Percentiles rank a stretch among this genome's conserved stretches.
phyloP scores from a whole-genome alignment of 2,329 filamentous ascomycete genomes.

The Cladosporium halotolerans region DNA sequence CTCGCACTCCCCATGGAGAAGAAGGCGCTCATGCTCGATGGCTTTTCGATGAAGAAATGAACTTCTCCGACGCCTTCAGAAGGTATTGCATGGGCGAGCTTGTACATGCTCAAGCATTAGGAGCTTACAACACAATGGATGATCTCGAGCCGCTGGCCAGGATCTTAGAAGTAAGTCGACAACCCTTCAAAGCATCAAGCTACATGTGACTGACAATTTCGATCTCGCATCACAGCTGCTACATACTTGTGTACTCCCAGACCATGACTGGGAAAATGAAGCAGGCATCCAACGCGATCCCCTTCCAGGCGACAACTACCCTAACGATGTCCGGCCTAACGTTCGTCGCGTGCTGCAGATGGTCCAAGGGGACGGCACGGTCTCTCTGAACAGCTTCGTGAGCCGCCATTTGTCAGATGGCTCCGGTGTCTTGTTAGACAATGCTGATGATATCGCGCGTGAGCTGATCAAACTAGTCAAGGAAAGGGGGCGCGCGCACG shows the following conservation, averaged over 20 bases:
- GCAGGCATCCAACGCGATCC: background rate
- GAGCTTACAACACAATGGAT: background rate
- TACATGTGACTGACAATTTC: too few species aligned
- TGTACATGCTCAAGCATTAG: too few species aligned
- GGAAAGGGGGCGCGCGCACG: background rate
- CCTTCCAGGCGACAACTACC: background rate
- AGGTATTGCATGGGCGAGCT: too few species aligned
- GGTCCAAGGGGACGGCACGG: background rate
- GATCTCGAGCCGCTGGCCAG: background rate
- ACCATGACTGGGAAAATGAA: background rate
- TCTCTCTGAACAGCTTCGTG: background rate
- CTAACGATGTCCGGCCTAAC: background rate
- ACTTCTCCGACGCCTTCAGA: background rate
- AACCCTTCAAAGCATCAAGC: too few species aligned
- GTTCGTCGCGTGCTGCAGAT: background rate
- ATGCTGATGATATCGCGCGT: background rate
- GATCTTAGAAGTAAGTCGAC: background rate
- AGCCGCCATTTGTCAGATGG: too few species aligned
- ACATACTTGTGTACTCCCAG: background rate
- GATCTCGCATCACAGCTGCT: too few species aligned
- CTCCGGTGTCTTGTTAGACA: background rate
- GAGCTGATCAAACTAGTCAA: background rate
- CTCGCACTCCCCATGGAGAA: too few species aligned
- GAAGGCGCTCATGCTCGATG: background rate
- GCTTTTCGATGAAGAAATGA: background rate